Evolutionary conservation across 192 early-diverging fungal genomes (phyloP).

Genomic region (Funneliformis mosseae): DNA sequence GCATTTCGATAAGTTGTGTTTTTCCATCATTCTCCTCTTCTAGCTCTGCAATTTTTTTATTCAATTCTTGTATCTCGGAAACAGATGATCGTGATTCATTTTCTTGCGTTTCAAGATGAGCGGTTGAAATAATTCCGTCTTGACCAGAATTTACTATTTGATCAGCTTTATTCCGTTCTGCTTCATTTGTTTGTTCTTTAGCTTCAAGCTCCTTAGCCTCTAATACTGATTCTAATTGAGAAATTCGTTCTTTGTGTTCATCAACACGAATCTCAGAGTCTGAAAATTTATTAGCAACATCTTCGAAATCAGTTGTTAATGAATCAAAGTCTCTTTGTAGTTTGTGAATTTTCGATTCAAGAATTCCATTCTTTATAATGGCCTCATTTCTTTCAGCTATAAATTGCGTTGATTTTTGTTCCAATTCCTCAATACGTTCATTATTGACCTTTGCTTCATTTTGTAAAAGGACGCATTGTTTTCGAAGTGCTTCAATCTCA

Average conservation of each 20-base stretch:
- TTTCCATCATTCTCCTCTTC: not conserved
- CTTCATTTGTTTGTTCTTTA: not conserved
- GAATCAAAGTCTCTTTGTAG: not conserved
- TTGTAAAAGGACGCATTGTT: not conserved
- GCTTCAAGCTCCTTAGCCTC: not conserved
- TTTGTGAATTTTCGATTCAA: not conserved
- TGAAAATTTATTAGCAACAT: not conserved
- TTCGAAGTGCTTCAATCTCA: conserved; percentile 6
- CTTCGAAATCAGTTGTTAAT: not conserved
- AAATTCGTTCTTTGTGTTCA: not conserved
- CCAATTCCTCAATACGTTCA: not conserved
- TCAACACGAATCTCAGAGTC: not conserved
- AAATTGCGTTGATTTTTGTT: not conserved
- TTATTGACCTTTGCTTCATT: not conserved
- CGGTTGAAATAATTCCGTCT: no score
- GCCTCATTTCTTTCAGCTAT: not conserved
- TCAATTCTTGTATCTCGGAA: not conserved
- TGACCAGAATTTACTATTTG: not conserved
- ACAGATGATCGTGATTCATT: not conserved
- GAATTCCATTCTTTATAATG: not conserved
- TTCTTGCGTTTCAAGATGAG: not conserved
- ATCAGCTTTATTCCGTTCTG: not conserved
- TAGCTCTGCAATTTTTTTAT: not conserved
- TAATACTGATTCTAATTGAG: not conserved
- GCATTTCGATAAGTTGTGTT: not conserved